Evolutionary conservation across 176 grass and related monocot genomes (phyloP).

Genomic region (Echinochloa phyllopogon): DNA sequence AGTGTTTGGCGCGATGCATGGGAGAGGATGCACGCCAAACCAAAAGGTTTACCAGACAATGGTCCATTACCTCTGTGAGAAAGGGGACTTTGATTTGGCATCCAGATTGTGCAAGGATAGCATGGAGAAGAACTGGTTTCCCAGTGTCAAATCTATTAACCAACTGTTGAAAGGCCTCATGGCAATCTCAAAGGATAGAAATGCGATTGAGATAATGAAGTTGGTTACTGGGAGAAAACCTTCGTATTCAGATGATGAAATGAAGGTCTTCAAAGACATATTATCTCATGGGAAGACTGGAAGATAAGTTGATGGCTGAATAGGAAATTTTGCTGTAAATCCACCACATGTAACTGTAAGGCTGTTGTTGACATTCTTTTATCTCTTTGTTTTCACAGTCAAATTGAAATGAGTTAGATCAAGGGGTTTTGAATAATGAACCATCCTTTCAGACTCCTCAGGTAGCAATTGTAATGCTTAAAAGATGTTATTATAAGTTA

Average conservation of each 20-base stretch:
- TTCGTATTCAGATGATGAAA: slow-evolving; percentile 65
- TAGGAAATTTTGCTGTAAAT: slow-evolving; percentile 49
- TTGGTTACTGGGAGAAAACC: slow-evolving; percentile 59
- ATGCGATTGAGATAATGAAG: slow-evolving; percentile 80
- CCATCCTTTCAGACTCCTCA: slow-evolving; percentile 7
- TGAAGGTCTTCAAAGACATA: slow-evolving; percentile 65
- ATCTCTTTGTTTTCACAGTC: slow-evolving; percentile 18
- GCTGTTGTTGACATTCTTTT: slow-evolving; percentile 47
- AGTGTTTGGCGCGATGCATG: slow-evolving; percentile 73
- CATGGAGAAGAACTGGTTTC: slow-evolving; percentile 93
- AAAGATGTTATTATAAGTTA: slow-evolving; percentile 21
- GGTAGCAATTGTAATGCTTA: slow-evolving; percentile 32
- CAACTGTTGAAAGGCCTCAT: slow-evolving; percentile 78
- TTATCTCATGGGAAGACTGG: slow-evolving; percentile 50
- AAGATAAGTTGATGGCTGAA: slow-evolving; percentile 48
- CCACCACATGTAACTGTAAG: slow-evolving; percentile 51
- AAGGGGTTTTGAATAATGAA: slow-evolving; percentile 36
- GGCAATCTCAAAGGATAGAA: slow-evolving; percentile 63
- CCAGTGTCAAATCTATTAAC: slow-evolving; percentile 58
- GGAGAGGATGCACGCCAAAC: slow-evolving; percentile 82
- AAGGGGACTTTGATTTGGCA: slow-evolving; percentile 70
- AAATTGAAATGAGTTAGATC: slow-evolving; percentile 35
- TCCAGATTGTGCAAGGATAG: slow-evolving; percentile 80
- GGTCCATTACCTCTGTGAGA: slow-evolving; percentile 90
- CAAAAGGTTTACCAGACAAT: slow-evolving; percentile 90